Percentiles rank a stretch among this genome's conserved stretches.
These are phyloP conservation scores for Colletotrichum filicis DNA, from an alignment of 2,329 filamentous ascomycete genomes.

Conservation along the genomic window DNA sequence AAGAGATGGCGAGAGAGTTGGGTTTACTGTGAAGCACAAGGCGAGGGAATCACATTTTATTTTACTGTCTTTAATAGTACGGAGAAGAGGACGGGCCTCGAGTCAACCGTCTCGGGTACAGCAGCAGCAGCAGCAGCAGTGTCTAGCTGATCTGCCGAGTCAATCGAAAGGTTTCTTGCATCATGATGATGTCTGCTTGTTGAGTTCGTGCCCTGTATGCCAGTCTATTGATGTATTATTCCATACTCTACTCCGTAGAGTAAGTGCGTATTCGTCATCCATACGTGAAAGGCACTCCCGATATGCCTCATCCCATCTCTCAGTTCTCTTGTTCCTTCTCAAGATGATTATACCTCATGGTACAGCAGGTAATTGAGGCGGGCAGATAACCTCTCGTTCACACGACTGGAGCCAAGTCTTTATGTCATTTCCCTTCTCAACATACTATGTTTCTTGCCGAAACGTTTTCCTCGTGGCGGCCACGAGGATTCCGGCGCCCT, in stretches of 20 bases:
- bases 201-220: background rate
- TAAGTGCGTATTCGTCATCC: background rate
- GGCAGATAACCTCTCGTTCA: background rate
- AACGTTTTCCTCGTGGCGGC: conserved; percentile 53
- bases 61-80: background rate
- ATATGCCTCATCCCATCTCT: too few species aligned
- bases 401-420: background rate
- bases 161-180: background rate
- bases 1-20: too few species aligned
- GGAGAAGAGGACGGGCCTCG: too few species aligned
- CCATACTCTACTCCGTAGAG: too few species aligned
- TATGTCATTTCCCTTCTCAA: background rate
- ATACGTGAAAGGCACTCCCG: background rate
- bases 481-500: conserved; percentile 69
- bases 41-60: background rate
- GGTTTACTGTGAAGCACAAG: background rate
- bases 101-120: background rate
- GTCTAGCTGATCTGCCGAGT: background rate
- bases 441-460: conserved; percentile 17
- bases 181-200: background rate
- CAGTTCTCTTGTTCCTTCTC: too few species aligned
- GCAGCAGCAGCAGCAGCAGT: background rate
- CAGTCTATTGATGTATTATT: background rate
- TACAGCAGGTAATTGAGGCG: background rate
- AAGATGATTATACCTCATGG: background rate